Evolutionary conservation across 2,329 filamentous ascomycete species (phyloP), one percentile per base, ranked within the genome.

Genomic region (Stemphylium lycopersici): DNA sequence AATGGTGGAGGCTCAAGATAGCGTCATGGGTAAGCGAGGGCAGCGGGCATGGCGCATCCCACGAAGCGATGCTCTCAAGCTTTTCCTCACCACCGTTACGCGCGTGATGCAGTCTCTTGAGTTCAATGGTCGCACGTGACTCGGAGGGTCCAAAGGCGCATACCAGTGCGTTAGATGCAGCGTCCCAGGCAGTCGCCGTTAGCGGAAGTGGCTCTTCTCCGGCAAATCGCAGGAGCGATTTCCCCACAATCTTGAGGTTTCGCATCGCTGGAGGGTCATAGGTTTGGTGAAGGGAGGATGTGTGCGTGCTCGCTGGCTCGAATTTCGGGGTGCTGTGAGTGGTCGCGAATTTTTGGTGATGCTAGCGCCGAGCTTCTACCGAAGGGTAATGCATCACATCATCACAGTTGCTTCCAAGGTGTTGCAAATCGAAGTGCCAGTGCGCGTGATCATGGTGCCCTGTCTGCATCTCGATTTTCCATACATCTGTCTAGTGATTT

Each of bases 121-220:
- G 82, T 74, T 93, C 88, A 66, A 99, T 90, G 47, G 87, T 80
- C 52, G 88, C 81, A 72, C 86, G 86, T 65, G 83, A 80, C 71
- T 84, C 80, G 3, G 87, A 88, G 59, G 93, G 95, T 6, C 95
- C 93, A 80, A 93, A 89, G 48, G 91, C 87, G 78, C 89, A 93
- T 66, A 99, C 82, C 48, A 95, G 77, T 56, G 90, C 86, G 75
- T 95, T 89, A 61, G 84, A 87, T 56, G 87, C 83, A 43, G 88
- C 83, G 78, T 98, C 92, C 93, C 93, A 98, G 69, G 91, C 89
- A 52, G 88, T 86, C 26, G 91, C 88, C 48, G 90, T 89, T 68
- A 95, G 81, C 59, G 83, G 81, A 52, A 87, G 78, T 59, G 82
- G 68, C 42, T 75, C 67, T 50, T 69, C 76, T 47, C 83, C 80